phyloP scores from a whole-genome alignment of 495 filamentous ascomycete species.

The Cercophora newfieldiana region DNA sequence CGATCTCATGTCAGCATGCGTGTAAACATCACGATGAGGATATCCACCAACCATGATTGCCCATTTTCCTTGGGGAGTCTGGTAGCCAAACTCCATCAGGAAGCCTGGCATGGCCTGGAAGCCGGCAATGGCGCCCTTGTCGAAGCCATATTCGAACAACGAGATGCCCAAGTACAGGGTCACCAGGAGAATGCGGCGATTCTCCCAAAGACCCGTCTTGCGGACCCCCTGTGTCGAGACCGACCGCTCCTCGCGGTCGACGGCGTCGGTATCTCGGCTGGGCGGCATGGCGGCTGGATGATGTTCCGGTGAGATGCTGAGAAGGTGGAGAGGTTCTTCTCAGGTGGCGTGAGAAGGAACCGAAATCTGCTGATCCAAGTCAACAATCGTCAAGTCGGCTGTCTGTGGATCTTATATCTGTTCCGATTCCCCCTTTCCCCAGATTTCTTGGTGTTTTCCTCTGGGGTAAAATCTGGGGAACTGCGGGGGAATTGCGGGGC shows the following conservation, averaged over 20 bases:
- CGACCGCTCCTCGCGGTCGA: not conserved
- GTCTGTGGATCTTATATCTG: not conserved
- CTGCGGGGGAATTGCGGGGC: not conserved
- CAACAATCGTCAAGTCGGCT: not conserved
- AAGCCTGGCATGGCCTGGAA: conserved; percentile 21
- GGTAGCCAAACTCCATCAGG: conserved; percentile 14
- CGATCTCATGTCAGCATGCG: not conserved
- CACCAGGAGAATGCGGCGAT: conserved; percentile 7
- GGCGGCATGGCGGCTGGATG: too few relatives aligned
- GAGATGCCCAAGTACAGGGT: conserved; percentile 5
- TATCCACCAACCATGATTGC: too few relatives aligned
- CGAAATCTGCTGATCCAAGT: not conserved
- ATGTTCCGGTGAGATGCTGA: not conserved
- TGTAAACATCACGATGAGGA: too few relatives aligned
- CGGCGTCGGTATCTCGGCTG: not conserved
- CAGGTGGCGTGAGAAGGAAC: not conserved
- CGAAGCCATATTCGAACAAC: conserved; percentile 18
- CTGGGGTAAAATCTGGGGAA: not conserved
- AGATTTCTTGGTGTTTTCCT: not conserved
- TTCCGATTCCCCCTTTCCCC: not conserved
- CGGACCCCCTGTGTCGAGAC: not conserved
- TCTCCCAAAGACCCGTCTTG: not conserved
- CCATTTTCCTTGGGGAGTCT: not conserved
- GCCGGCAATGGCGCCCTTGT: conserved; percentile 7
- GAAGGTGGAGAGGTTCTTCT: not conserved